Evolutionary conservation across 371 early-diverging fungal genomes (phyloP), one percentile per base, ranked within the genome.

Genomic region (Gilbertella persicaria): DNA sequence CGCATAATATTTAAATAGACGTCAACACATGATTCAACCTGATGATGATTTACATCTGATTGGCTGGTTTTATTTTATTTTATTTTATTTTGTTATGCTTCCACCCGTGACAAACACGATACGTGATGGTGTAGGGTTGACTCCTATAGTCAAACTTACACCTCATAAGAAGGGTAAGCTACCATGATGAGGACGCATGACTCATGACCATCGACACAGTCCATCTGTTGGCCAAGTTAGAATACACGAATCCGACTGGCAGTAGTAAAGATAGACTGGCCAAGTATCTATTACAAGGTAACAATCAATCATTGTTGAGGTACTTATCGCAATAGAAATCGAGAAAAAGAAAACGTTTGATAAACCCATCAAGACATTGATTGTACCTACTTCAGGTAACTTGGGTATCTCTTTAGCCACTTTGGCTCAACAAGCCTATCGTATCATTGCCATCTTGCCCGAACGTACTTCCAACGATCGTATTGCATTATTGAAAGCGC

Each of bases 181-280:
- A 28, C 9, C 9, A 28, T 28, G n/a, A n/a, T n/a, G n/a, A n/a
- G n/a, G n/a, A n/a, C n/a, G n/a, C n/a, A n/a, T n/a, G n/a, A n/a
- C n/a, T n/a, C n/a, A n/a, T n/a, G n/a, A n/a, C n/a, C n/a, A n/a
- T n/a, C n/a, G n/a, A n/a, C n/a, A n/a, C 45, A 73, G 79, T 88
- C 20, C 68, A 83, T 39, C 54, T 87, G 0, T 60, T 85, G 12
- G 92, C 84, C 43, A 92, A 92, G 63, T 75, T 86, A 5, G 92
- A 92, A 53, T 88, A 73, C 60, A 66, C 70, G 25, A 92, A 92
- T 59, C 85, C 89, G 3, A 79, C 86, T 14, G 90, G 88, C 16
- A 86, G 87, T 30, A 77, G 84, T 43, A 90, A 90, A 62, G 93
- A 92, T 61, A 73, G 93, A 17, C 79, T 88, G 7, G 91, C 91